phyloP scores from a whole-genome alignment of 306 rosid genomes.

The Delonix regia region DNA sequence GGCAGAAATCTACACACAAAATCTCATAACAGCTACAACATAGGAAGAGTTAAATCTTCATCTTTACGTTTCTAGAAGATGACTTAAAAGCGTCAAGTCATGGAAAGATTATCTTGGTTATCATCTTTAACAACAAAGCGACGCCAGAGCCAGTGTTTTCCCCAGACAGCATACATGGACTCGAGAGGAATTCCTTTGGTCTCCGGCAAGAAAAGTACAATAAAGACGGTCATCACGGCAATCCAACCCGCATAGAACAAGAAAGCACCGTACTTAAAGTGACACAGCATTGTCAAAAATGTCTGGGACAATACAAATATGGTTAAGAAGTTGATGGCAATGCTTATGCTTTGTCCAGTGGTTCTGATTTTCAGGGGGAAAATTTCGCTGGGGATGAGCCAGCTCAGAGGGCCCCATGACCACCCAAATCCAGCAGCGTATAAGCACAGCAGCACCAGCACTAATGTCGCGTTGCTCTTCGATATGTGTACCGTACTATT shows the following conservation, averaged over 20 bases:
- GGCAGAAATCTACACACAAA: not conserved
- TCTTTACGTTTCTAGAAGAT: not conserved
- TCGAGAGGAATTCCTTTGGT: constrained; percentile 72
- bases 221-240: constrained; percentile 54
- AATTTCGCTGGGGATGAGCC: constrained; percentile 80
- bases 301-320: constrained; percentile 63
- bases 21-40: not conserved
- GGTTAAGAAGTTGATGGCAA: constrained; percentile 53
- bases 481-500: constrained; percentile 46
- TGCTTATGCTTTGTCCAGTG: constrained; percentile 62
- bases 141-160: constrained; percentile 69
- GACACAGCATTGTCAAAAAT: constrained; percentile 70
- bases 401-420: constrained; percentile 77
- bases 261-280: constrained; percentile 67
- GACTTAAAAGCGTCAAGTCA: not conserved
- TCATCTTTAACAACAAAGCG: constrained; percentile 39
- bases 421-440: constrained; percentile 73
- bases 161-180: constrained; percentile 53
- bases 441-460: constrained; percentile 55
- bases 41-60: not conserved
- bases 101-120: not conserved
- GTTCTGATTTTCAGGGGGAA: constrained; percentile 61
- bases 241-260: constrained; percentile 69
- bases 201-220: constrained; percentile 63
- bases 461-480: constrained; percentile 45